Conservation (phyloP, 352 stramenopile genomes). For the Globisporangium uncinulatum region DNA sequence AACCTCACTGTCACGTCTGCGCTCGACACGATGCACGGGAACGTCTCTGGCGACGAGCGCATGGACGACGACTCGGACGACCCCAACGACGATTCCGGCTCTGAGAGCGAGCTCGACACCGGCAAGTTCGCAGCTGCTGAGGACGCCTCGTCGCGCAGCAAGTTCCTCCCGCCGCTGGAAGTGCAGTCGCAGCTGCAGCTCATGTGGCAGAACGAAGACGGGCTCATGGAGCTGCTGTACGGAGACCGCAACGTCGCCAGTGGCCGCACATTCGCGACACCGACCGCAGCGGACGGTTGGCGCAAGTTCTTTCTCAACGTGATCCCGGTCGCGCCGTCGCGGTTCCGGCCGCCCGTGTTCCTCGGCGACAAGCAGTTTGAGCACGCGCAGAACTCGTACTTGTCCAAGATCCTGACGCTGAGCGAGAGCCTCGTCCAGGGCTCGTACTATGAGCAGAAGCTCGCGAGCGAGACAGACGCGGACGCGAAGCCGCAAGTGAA, state of each 20-base stretch:
- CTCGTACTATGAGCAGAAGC: constrained; percentile 52
- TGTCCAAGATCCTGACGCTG: constrained; percentile 93
- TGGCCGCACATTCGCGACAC: constrained; percentile 26
- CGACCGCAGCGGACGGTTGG: constrained; percentile 55
- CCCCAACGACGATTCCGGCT: constrained; percentile 35
- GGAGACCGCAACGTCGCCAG: constrained; percentile 74
- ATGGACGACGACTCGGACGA: constrained; percentile 40
- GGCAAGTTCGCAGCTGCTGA: constrained; percentile 51
- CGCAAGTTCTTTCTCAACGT: constrained; percentile 95
- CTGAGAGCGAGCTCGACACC: constrained; percentile 32
- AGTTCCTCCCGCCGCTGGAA: constrained; percentile 94
- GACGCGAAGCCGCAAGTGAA: constrained; percentile 62
- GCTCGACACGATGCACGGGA: constrained; percentile 75
- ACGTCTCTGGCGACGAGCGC: constrained; percentile 41
- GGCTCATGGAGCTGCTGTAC: constrained; percentile 92
- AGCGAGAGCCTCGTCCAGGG: constrained; percentile 88
- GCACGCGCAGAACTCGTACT: constrained; percentile 96
- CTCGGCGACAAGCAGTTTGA: constrained; percentile 96
- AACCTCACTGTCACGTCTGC: constrained; percentile 78
- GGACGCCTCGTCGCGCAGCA: constrained; percentile 70
- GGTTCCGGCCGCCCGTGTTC: constrained; percentile 97
- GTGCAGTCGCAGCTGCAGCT: constrained; percentile 93
- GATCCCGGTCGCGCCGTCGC: constrained; percentile 95
- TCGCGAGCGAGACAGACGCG: constrained; percentile 48
- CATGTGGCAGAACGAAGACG: constrained; percentile 93